A percentile compares a stretch with the other conserved stretches of the same genome.
Conservation (phyloP, 2,329 filamentous ascomycete species). For the Fusarium sp. region DNA sequence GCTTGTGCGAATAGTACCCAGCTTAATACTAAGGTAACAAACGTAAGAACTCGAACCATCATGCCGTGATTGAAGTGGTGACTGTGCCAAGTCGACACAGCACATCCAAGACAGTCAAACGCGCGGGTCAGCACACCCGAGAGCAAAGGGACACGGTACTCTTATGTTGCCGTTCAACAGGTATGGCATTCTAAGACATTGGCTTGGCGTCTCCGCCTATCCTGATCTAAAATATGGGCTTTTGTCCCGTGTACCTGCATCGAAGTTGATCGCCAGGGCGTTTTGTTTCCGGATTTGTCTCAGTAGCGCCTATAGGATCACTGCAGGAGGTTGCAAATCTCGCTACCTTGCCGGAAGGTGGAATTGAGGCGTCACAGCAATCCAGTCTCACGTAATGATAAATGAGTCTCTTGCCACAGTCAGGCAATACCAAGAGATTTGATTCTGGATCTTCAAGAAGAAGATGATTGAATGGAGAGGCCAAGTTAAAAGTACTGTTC, state of each 20-base stretch:
- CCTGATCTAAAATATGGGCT: not conserved
- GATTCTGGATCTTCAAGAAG: not conserved
- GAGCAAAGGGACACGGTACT: too few species aligned
- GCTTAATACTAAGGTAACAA: not conserved
- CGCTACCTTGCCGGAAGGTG: too few species aligned
- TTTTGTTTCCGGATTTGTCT: not conserved
- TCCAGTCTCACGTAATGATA: not conserved
- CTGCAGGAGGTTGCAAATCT: too few species aligned
- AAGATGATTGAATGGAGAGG: not conserved
- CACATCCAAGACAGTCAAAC: not conserved
- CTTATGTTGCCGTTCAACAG: too few species aligned
- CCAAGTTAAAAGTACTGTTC: not conserved
- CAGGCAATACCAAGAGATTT: not conserved
- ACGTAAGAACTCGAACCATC: not conserved
- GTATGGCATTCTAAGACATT: not conserved
- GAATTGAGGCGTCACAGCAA: not conserved
- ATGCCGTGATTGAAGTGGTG: rapidly evolving
- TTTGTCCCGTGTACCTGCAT: not conserved
- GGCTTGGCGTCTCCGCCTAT: not conserved
- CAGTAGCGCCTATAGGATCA: not conserved
- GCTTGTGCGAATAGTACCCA: not conserved
- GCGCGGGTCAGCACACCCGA: too few species aligned
- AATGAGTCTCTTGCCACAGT: not conserved
- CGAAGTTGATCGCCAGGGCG: not conserved
- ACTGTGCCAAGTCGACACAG: rapidly evolving